Percentiles rank a stretch among this genome's conserved stretches.
These are phyloP conservation scores for Pleurotus tuoliensis DNA, from an alignment of 768 basidiomycete species.

Conservation along the genomic window DNA sequence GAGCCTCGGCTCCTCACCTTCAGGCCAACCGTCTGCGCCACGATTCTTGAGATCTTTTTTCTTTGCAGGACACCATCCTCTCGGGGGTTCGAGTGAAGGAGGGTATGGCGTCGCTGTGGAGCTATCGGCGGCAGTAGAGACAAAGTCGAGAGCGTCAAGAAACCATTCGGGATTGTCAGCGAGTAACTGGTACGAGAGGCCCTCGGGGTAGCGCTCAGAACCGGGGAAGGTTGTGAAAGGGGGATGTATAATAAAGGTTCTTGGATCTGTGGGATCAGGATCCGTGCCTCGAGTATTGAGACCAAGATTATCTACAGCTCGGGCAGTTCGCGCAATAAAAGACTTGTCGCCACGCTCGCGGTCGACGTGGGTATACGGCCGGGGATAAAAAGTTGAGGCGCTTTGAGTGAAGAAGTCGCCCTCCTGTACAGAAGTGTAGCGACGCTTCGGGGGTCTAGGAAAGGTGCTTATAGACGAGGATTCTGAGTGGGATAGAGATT, in stretches of 20 bases:
- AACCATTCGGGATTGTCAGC: constrained; percentile 82
- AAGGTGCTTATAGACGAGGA: constrained; percentile 20
- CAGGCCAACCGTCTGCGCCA: constrained; percentile 69
- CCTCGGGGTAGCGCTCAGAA: constrained; percentile 56
- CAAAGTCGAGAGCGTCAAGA: constrained; percentile 64
- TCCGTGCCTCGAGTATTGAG: constrained; percentile 58
- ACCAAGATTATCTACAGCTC: constrained; percentile 37
- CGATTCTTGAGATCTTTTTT: constrained; percentile 74
- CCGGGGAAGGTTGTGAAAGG: constrained; percentile 69
- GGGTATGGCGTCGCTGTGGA: constrained; percentile 66
- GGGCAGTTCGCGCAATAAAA: constrained; percentile 24
- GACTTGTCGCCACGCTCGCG: constrained; percentile 16
- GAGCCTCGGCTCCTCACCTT: constrained; percentile 75
- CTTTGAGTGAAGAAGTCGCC: constrained; percentile 62
- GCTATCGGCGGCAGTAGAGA: constrained; percentile 40
- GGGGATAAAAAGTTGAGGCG: constrained; percentile 61
- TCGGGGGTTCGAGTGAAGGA: constrained; percentile 72
- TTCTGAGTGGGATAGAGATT: constrained; percentile 24
- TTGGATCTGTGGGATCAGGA: constrained; percentile 62
- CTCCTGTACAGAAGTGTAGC: constrained; percentile 40
- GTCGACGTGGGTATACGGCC: constrained; percentile 47
- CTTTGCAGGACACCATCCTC: constrained; percentile 86
- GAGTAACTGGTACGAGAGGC: constrained; percentile 66
- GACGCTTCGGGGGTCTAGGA: constrained; percentile 43
- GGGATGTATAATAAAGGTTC: constrained; percentile 67